Evolutionary conservation across 257 asterid species (phyloP).

Genomic region (Verbena officinalis): DNA sequence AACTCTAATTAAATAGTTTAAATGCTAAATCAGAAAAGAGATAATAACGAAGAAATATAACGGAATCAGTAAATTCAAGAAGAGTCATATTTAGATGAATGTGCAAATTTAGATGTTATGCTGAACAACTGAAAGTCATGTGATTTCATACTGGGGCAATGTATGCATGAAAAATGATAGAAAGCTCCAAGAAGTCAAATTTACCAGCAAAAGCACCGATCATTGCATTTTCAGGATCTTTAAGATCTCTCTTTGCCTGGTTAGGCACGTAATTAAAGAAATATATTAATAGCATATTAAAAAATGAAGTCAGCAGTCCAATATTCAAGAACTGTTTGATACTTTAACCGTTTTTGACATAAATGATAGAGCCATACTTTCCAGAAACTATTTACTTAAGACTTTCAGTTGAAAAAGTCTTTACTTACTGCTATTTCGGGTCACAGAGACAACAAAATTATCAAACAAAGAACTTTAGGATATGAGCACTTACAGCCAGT

Average conservation of each 20-base stretch:
- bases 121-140: conserved; percentile 1
- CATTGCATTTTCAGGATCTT: conserved; percentile 89
- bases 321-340: conserved; percentile 4
- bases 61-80: too few species aligned
- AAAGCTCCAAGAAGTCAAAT: conserved; percentile 27
- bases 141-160: not conserved
- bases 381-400: too few species aligned
- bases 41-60: not conserved
- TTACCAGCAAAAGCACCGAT: conserved; percentile 98
- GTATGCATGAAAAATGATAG: conserved; percentile 14
- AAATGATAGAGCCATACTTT: too few species aligned
- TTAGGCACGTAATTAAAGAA: conserved; percentile 21
- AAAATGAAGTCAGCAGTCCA: too few species aligned
- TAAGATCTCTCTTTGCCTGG: conserved; percentile 93
- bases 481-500: conserved; percentile 67
- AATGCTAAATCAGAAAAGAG: not conserved
- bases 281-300: conserved; percentile 18
- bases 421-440: not conserved
- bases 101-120: not conserved
- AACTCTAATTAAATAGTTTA: not conserved
- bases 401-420: too few species aligned
- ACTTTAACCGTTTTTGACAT: too few species aligned
- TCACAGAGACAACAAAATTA: conserved; percentile 15
- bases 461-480: conserved; percentile 11
- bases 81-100: too few species aligned